These are phyloP conservation scores for Nicotiana otophora DNA, from an alignment of 257 asterid genomes.

Conservation along the genomic window DNA sequence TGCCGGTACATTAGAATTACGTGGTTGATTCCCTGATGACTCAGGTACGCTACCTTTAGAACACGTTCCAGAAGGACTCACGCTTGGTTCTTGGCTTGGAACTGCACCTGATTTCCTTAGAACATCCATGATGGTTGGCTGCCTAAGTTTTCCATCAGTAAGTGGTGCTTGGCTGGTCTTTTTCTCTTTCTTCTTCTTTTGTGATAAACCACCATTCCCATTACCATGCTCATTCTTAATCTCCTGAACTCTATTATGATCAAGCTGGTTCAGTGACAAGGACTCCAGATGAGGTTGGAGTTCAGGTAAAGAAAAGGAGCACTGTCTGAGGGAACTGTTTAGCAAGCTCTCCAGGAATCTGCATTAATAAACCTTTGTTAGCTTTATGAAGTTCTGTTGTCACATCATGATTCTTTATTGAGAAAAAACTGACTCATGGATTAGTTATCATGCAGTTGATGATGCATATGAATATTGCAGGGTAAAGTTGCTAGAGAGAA, in stretches of 20 bases:
- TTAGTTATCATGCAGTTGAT: neutral
- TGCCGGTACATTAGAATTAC: slow-evolving; percentile 26
- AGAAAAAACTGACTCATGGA: neutral
- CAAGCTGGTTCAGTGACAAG: slow-evolving; percentile 29
- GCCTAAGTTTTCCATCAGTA: slow-evolving; percentile 45
- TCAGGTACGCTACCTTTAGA: slow-evolving; percentile 33
- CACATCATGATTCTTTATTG: slow-evolving; percentile 11
- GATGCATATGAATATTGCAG: neutral
- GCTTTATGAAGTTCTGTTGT: slow-evolving; percentile 17
- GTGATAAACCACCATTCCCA: slow-evolving; percentile 34
- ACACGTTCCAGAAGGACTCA: slow-evolving; percentile 29
- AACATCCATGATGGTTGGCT: slow-evolving; percentile 57
- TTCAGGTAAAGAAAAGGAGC: slow-evolving; percentile 55
- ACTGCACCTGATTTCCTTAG: slow-evolving; percentile 55
- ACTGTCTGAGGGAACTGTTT: slow-evolving; percentile 53
- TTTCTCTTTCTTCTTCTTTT: slow-evolving; percentile 40
- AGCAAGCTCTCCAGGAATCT: slow-evolving; percentile 68
- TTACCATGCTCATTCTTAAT: slow-evolving; percentile 43
- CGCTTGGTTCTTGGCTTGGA: slow-evolving; percentile 49
- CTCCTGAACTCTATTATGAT: slow-evolving; percentile 39
- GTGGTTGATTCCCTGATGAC: slow-evolving; percentile 31
- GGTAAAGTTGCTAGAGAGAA: neutral
- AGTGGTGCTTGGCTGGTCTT: slow-evolving; percentile 38
- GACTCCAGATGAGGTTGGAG: slow-evolving; percentile 51
- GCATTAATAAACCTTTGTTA: slow-evolving; percentile 27